phyloP scores from a whole-genome alignment of 176 grass and related monocot species.

The Tillandsia fasciculata region DNA sequence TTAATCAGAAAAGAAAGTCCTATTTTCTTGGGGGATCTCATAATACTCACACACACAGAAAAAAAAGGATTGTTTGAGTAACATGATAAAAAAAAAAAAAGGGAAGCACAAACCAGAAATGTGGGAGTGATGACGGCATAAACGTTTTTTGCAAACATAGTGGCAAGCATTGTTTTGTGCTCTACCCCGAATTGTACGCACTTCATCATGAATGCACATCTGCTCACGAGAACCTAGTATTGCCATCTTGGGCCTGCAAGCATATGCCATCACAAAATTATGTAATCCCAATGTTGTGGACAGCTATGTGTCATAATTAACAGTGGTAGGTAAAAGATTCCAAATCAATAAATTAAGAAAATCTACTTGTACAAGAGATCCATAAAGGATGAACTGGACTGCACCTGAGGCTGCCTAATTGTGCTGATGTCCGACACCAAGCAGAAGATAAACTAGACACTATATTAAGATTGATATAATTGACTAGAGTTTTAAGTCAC shows the following conservation, averaged over 20 bases:
- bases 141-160: conserved; percentile 73
- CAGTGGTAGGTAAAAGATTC: neutral
- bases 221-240: conserved; percentile 85
- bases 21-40: neutral
- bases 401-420: neutral
- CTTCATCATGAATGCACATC: conserved; percentile 91
- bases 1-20: neutral
- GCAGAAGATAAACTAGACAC: neutral
- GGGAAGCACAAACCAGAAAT: conserved; percentile 41
- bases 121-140: conserved; percentile 45
- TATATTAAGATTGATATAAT: neutral
- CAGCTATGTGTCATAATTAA: neutral
- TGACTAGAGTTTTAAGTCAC: neutral
- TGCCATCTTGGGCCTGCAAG: conserved; percentile 79
- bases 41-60: neutral
- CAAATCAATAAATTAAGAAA: neutral
- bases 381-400: neutral
- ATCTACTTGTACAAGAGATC: neutral
- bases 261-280: conserved; percentile 1
- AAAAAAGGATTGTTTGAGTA: neutral
- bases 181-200: conserved; percentile 50
- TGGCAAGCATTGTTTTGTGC: conserved; percentile 83
- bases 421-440: neutral
- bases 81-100: neutral
- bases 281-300: neutral